Conservation (phyloP, 495 filamentous ascomycete species). For the Aspergillus cavernicola region DNA sequence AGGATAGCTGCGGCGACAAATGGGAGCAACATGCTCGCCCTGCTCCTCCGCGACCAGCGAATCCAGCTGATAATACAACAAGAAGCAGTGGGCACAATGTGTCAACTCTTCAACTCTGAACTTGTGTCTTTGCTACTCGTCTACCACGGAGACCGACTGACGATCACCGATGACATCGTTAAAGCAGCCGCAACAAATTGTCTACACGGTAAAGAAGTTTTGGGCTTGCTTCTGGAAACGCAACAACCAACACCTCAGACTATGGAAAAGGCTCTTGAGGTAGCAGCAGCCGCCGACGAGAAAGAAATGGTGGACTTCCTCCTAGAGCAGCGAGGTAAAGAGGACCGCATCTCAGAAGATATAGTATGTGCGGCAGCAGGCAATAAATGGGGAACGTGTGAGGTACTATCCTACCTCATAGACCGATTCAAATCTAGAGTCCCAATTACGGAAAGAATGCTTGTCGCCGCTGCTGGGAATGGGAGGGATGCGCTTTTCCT, state of each 20-base stretch:
- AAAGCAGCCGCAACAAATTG: neutral
- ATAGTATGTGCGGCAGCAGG: neutral
- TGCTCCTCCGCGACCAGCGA: neutral
- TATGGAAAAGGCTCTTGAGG: neutral
- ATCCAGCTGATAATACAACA: neutral
- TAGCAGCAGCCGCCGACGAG: neutral
- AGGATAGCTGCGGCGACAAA: neutral
- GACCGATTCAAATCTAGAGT: neutral
- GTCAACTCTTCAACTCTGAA: neutral
- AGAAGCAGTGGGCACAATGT: neutral
- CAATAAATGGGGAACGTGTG: neutral
- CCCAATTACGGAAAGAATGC: constrained; percentile 3
- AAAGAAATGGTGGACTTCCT: neutral
- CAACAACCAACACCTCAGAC: neutral
- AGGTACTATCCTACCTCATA: neutral
- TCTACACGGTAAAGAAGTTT: neutral
- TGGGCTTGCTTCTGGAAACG: neutral
- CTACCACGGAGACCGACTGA: neutral
- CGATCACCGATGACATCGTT: neutral
- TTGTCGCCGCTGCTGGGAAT: neutral
- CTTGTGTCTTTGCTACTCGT: neutral
- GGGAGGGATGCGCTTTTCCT: neutral
- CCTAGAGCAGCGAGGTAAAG: neutral
- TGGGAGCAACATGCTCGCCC: neutral
- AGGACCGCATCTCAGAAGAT: neutral